Evolutionary conservation across 768 basidiomycete genomes (phyloP), one percentile per base, ranked within the genome.

Genomic region (Gautieria morchelliformis): DNA sequence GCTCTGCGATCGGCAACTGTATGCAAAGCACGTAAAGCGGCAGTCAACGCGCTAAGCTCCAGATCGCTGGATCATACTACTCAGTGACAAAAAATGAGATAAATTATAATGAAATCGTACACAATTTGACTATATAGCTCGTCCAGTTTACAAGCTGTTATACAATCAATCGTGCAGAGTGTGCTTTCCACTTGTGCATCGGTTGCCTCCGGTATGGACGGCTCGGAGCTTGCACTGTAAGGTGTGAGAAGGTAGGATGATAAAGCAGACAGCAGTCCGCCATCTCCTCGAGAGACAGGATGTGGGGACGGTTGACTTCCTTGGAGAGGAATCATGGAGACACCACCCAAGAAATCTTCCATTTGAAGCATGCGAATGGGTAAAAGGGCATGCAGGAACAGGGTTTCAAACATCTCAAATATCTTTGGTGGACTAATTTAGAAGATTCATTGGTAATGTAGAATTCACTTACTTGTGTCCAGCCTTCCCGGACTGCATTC

Each of bases 221-320:
- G 74, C n/a, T 95, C 93, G 5, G 80, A 75, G 63, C 80, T 86
- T 22, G 79, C 65, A 15, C 82, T 80, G 65, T 98, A 98, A 0
- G 96, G 96, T 7, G 94, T 95, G 78, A 99, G 86, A 61, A 99
- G 78, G 69, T 99, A 99, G 0, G 91, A 94, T 1, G 95, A 98
- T 53, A 99, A 69, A 0, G 96, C 83, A 9, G 94, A 98, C 14
- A 99, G 75, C 19, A 99, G 74, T 19, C 96, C 96, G n/a, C 88
- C 89, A 58, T 98, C 95, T 20, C 70, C 61, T 15, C 74, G 62
- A 30, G 81, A 71, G 47, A 83, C 75, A 45, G 80, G 71, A 49
- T 82, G 79, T 30, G 81, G 75, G 0, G 66, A 53, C 1, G 87
- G 81, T 61, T 83, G 78, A 61, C 80, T 81, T 22, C 90, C 83